phyloP scores from a whole-genome alignment of 345 rosid genomes.

The Acer campestre region DNA sequence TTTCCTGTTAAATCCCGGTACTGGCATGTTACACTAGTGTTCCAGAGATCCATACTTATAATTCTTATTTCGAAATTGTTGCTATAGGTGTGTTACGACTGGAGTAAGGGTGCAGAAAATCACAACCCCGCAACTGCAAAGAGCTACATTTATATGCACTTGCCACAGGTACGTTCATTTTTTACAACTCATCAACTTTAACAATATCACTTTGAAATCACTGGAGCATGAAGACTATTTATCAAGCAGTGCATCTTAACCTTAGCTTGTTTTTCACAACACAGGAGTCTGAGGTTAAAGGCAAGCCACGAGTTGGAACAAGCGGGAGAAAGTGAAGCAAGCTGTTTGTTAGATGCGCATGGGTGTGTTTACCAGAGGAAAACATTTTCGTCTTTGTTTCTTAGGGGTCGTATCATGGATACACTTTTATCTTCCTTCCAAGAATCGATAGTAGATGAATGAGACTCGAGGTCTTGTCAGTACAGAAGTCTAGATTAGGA shows the following conservation, averaged over 20 bases:
- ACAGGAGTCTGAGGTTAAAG: constrained; percentile 89
- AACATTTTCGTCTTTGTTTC: not conserved
- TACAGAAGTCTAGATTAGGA: constrained; percentile 13
- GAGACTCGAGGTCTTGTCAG: not conserved
- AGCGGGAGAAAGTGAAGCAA: constrained; percentile 49
- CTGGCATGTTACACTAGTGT: not conserved
- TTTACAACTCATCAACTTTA: not conserved
- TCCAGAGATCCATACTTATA: not conserved
- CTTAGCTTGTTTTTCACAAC: not conserved
- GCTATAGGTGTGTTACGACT: constrained; percentile 84
- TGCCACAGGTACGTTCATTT: constrained; percentile 51
- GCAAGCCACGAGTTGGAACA: constrained; percentile 69
- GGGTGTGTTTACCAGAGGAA: too few relatives aligned
- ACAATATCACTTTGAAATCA: not conserved
- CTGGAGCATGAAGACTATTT: not conserved
- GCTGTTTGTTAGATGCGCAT: not conserved
- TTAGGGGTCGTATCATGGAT: too few relatives aligned
- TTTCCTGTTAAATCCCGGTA: not conserved
- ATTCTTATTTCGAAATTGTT: constrained; percentile 4
- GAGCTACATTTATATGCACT: constrained; percentile 57
- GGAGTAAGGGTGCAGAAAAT: constrained; percentile 92
- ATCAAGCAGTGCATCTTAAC: not conserved
- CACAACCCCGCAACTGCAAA: constrained; percentile 78
- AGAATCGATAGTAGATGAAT: not conserved
- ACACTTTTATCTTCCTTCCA: not conserved